phyloP scores from a whole-genome alignment of 2,329 filamentous ascomycete genomes.

The Botrytis fragariae region DNA sequence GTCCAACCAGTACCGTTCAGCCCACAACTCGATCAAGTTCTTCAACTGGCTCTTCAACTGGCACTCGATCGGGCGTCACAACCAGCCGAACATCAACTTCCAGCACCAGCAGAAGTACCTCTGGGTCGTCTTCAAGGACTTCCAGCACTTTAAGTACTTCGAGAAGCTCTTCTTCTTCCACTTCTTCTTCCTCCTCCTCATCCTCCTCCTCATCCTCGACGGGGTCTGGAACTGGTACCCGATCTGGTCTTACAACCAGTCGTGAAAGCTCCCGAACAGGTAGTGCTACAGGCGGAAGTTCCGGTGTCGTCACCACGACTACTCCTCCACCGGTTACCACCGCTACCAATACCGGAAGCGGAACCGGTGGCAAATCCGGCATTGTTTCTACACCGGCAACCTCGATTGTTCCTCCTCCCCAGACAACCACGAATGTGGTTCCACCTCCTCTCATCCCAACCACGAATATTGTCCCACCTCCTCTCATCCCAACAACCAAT shows the following conservation, averaged over 20 bases:
- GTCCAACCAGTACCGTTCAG: background rate
- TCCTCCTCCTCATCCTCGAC: background rate
- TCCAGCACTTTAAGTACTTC: background rate
- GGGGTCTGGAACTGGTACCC: background rate
- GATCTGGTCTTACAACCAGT: slow-evolving; percentile 1
- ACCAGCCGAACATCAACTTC: background rate
- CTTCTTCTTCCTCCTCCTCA: background rate
- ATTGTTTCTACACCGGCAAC: background rate
- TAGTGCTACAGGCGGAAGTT: background rate
- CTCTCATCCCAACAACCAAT: background rate
- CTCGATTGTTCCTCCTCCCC: background rate
- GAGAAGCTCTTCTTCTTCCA: background rate
- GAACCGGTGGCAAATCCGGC: background rate
- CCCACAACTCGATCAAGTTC: background rate
- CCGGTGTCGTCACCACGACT: background rate
- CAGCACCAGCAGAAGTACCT: background rate
- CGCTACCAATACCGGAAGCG: background rate
- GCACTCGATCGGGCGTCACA: background rate
- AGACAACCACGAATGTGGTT: background rate
- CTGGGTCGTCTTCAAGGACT: background rate
- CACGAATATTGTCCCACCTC: background rate
- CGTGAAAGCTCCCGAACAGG: background rate
- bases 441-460: background rate
- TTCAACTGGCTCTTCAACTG: background rate
- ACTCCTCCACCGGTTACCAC: background rate